Evolutionary conservation across 768 basidiomycete species (phyloP).

Genomic region (Tylopilus intermedius): DNA sequence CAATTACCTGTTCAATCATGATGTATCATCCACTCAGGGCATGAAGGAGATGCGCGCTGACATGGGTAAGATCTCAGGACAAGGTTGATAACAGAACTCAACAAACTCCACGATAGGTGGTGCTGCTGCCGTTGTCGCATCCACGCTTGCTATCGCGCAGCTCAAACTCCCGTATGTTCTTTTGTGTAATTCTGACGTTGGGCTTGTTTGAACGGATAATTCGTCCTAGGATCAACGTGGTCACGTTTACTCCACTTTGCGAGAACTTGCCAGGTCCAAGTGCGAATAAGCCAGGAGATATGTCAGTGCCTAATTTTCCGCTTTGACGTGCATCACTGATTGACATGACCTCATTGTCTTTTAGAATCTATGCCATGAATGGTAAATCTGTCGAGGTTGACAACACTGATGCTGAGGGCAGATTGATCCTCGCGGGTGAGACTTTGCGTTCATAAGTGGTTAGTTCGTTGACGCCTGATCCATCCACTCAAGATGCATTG

Average conservation of each 20-base stretch:
- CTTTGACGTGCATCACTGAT: not conserved
- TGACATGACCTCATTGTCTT: not conserved
- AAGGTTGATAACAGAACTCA: not conserved
- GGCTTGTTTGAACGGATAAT: not conserved
- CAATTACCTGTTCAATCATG: not conserved
- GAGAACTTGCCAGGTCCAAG: slow-evolving; percentile 81
- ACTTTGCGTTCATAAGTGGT: not conserved
- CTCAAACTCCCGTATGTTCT: slow-evolving; percentile 67
- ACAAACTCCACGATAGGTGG: slow-evolving; percentile 43
- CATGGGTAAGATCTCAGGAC: slow-evolving; percentile 56
- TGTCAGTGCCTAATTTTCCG: slow-evolving; percentile 41
- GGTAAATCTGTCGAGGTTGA: slow-evolving; percentile 84
- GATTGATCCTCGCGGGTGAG: slow-evolving; percentile 67
- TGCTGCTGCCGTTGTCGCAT: slow-evolving; percentile 71
- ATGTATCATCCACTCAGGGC: slow-evolving; percentile 36
- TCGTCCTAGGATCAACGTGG: slow-evolving; percentile 60
- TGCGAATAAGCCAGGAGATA: slow-evolving; percentile 74
- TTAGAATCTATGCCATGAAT: slow-evolving; percentile 79
- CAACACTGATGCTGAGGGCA: slow-evolving; percentile 84
- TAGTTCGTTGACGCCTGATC: not conserved
- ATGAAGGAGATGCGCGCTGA: slow-evolving; percentile 87
- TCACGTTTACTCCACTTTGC: slow-evolving; percentile 66
- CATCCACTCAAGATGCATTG: slow-evolving; percentile 55
- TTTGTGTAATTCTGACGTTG: not conserved
- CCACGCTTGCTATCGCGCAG: slow-evolving; percentile 75